Conservation (phyloP, 140 eudicot species). For the Cichorium intybus region DNA sequence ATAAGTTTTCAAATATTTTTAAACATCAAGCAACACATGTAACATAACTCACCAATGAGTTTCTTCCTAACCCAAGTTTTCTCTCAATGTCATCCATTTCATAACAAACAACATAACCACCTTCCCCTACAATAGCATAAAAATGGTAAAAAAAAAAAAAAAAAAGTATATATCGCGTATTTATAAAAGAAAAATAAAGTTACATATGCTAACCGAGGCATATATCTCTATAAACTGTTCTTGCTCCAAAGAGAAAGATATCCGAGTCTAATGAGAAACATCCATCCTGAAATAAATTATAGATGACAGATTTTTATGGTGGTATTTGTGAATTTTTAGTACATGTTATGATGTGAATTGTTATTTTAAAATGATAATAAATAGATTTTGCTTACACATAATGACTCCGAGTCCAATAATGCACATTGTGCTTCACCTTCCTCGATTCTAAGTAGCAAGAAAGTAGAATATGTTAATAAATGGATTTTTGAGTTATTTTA, state of each 20-base stretch:
- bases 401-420: constrained; percentile 71
- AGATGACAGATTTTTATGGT: constrained; percentile 1
- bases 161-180: background rate
- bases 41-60: constrained; percentile 70
- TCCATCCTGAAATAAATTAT: constrained; percentile 73
- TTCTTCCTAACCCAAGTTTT: constrained; percentile 91
- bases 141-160: constrained; percentile 4
- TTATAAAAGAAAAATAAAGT: constrained; percentile 1
- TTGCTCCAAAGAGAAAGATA: constrained; percentile 94
- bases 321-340: background rate
- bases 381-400: constrained; percentile 64
- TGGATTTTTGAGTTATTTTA: too few species aligned
- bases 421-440: constrained; percentile 99
- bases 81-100: constrained; percentile 94
- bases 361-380: background rate
- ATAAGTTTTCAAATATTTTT: too few species aligned
- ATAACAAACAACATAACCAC: constrained; percentile 94
- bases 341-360: background rate
- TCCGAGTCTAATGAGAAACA: constrained; percentile 96
- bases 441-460: constrained; percentile 59
- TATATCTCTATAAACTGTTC: constrained; percentile 92
- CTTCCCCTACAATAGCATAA: constrained; percentile 57
- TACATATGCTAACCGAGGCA: constrained; percentile 66
- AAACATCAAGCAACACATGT: background rate
- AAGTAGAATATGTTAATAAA: background rate